Percentiles rank a stretch among this genome's conserved stretches.
phyloP scores from a whole-genome alignment of 192 early-diverging fungal species.

The Backusella psychrophila region DNA sequence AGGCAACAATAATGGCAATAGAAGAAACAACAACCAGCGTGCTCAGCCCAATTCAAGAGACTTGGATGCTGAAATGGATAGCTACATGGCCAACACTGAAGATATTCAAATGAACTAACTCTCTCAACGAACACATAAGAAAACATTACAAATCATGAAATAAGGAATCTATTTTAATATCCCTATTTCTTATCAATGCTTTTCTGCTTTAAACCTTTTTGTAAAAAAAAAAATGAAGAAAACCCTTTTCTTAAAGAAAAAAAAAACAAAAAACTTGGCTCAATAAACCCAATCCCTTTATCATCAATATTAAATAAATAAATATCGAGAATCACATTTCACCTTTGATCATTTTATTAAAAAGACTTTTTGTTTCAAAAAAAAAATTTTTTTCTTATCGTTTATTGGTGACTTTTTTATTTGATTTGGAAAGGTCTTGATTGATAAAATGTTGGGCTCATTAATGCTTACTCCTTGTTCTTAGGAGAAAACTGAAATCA shows the following conservation, averaged over 20 bases:
- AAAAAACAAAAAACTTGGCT: background rate
- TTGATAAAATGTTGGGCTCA: background rate
- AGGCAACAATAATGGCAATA: background rate
- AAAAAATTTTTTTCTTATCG: background rate
- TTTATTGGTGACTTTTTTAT: background rate
- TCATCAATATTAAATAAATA: background rate
- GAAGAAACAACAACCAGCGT: background rate
- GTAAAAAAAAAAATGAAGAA: background rate
- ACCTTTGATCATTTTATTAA: background rate
- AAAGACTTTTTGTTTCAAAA: background rate
- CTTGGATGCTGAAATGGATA: conserved; percentile 58
- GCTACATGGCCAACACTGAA: conserved; percentile 38
- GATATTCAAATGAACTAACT: background rate
- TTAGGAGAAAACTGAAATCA: background rate
- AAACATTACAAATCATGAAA: background rate
- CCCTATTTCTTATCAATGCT: background rate
- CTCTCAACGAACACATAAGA: background rate
- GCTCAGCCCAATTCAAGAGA: conserved; percentile 37
- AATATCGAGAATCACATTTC: background rate
- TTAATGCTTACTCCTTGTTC: background rate
- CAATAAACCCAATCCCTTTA: background rate
- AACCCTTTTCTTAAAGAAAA: background rate
- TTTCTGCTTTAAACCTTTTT: background rate
- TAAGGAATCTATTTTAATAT: background rate
- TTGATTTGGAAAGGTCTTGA: background rate